A percentile compares a stretch with the other conserved stretches of the same genome.
phyloP scores from a whole-genome alignment of 345 rosid genomes.

The Aquilaria yunnanensis region DNA sequence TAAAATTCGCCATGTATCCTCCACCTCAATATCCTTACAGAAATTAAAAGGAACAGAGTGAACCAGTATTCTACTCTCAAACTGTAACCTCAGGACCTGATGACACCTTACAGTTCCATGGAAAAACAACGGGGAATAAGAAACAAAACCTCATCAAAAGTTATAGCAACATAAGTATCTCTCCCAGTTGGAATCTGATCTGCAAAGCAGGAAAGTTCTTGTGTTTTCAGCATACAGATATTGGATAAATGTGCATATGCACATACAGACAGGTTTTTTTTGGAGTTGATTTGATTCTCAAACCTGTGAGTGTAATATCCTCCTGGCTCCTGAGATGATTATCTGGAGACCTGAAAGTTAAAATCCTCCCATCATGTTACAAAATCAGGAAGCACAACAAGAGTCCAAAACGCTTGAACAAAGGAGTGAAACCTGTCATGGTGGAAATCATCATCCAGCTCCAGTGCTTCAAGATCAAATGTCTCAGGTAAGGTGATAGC shows the following conservation, averaged over 20 bases:
- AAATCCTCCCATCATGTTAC: background rate
- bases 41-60: slow-evolving; percentile 9
- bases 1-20: slow-evolving; percentile 9
- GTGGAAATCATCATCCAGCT: slow-evolving; percentile 32
- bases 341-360: slow-evolving; percentile 36
- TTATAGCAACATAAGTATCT: slow-evolving; percentile 58
- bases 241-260: background rate
- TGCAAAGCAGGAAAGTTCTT: slow-evolving; percentile 7
- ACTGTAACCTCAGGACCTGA: slow-evolving; percentile 3
- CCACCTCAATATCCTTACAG: slow-evolving; percentile 33
- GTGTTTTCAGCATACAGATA: too few relatives aligned
- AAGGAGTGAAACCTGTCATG: slow-evolving; percentile 29
- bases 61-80: background rate
- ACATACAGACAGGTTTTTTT: background rate
- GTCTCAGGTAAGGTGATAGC: slow-evolving; percentile 65
- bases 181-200: slow-evolving; percentile 65
- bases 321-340: slow-evolving; percentile 45
- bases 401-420: background rate
- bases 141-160: slow-evolving; percentile 60
- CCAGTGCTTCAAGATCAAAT: slow-evolving; percentile 62
- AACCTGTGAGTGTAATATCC: slow-evolving; percentile 74
- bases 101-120: background rate
- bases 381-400: background rate
- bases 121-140: background rate
- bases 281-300: background rate